phyloP scores from a whole-genome alignment of 73 alveolate species.

The Paramecium primaurelia region DNA sequence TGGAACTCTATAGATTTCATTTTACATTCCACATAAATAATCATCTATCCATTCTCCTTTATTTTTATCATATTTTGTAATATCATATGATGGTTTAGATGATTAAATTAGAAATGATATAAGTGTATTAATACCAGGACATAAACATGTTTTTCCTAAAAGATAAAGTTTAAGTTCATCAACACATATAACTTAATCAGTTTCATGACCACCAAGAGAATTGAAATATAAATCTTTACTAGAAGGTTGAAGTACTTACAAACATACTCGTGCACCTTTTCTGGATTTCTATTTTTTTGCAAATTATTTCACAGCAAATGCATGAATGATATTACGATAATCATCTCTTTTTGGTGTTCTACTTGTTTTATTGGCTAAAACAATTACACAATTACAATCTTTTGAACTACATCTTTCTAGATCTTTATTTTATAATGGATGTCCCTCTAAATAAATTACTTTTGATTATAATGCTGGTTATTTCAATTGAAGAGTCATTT shows the following conservation, averaged over 20 bases:
- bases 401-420: constrained; percentile 85
- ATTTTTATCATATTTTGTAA: neutral
- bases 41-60: constrained; percentile 66
- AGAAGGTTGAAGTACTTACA: constrained; percentile 86
- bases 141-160: constrained; percentile 90
- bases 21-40: constrained; percentile 71
- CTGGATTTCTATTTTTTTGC: constrained; percentile 57
- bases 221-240: constrained; percentile 86
- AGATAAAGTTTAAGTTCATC: constrained; percentile 91
- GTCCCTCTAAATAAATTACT: constrained; percentile 88
- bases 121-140: constrained; percentile 96
- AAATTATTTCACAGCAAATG: constrained; percentile 87
- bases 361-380: constrained; percentile 86
- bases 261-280: constrained; percentile 77
- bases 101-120: constrained; percentile 88
- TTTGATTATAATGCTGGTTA: constrained; percentile 65
- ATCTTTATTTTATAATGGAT: constrained; percentile 81
- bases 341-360: constrained; percentile 86
- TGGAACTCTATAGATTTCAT: constrained; percentile 79
- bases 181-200: constrained; percentile 79
- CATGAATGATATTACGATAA: constrained; percentile 85
- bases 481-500: constrained; percentile 72
- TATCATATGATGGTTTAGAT: constrained; percentile 72
- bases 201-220: constrained; percentile 49
- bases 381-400: constrained; percentile 85